phyloP scores from a whole-genome alignment of 169 alveolate species.

The Cryptosporidium tyzzeri region DNA sequence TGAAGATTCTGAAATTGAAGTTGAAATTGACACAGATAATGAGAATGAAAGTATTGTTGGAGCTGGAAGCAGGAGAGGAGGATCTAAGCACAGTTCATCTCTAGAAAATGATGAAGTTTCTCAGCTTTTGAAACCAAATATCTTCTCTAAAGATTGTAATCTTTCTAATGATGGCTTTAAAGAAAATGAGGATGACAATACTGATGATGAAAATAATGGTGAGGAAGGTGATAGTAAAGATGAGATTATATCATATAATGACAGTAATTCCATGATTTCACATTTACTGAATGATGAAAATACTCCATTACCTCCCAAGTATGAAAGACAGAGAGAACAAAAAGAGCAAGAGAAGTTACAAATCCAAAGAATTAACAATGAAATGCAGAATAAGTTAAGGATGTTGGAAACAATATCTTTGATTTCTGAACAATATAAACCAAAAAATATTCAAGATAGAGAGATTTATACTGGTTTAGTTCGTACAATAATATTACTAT shows the following conservation, averaged over 20 bases:
- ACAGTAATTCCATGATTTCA: not conserved
- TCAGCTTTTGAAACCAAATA: constrained; percentile 10
- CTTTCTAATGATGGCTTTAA: not conserved
- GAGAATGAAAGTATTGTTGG: not conserved
- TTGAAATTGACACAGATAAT: not conserved
- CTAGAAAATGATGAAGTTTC: constrained; percentile 3
- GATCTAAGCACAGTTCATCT: not conserved
- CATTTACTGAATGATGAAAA: constrained; percentile 44
- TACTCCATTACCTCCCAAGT: constrained; percentile 56
- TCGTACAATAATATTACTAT: constrained; percentile 29
- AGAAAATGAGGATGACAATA: not conserved
- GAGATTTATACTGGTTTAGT: not conserved
- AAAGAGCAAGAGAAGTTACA: constrained; percentile 53
- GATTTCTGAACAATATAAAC: constrained; percentile 20
- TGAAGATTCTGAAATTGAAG: not conserved
- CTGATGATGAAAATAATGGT: not conserved
- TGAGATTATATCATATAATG: constrained; percentile 24
- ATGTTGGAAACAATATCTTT: constrained; percentile 36
- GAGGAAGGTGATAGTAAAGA: not conserved
- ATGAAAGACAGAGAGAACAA: constrained; percentile 28
- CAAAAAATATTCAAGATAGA: not conserved
- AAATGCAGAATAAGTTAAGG: constrained; percentile 67
- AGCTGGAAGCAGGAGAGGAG: not conserved
- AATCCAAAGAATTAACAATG: constrained; percentile 33
- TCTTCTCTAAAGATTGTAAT: not conserved